Conservation (phyloP, 805 yeast species). For the Phaffomyces antillensis region DNA sequence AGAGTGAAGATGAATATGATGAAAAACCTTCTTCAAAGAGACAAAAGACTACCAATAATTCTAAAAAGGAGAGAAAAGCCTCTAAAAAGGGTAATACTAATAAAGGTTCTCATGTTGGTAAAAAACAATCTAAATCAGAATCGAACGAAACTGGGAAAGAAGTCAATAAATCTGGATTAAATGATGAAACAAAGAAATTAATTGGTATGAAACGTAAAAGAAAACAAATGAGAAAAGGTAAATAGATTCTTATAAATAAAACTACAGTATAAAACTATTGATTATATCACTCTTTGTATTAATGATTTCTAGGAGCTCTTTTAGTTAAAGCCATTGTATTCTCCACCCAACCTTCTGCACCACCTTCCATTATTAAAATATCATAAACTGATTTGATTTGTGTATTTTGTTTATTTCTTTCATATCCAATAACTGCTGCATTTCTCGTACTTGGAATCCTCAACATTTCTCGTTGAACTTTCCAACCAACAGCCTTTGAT, state of each 20-base stretch:
- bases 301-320: conserved; percentile 68
- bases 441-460: conserved; percentile 93
- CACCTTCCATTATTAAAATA: conserved; percentile 70
- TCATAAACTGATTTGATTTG: conserved; percentile 40
- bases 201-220: conserved; percentile 66
- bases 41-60: conserved; percentile 8
- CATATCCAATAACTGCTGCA: conserved; percentile 76
- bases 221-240: conserved; percentile 31
- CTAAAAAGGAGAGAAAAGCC: conserved; percentile 13
- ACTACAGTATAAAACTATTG: not conserved
- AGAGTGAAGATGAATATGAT: conserved; percentile 8
- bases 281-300: conserved; percentile 4
- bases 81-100: conserved; percentile 38
- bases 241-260: not conserved
- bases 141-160: conserved; percentile 4
- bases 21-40: conserved; percentile 11
- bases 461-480: conserved; percentile 74
- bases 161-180: conserved; percentile 29
- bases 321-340: conserved; percentile 66
- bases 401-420: conserved; percentile 26
- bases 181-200: conserved; percentile 52
- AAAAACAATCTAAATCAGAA: conserved; percentile 8
- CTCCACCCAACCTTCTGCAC: conserved; percentile 87
- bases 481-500: conserved; percentile 72
- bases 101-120: conserved; percentile 28